Evolutionary conservation across 2,329 filamentous ascomycete species (phyloP).

Genomic region (Colletotrichum phormii): DNA sequence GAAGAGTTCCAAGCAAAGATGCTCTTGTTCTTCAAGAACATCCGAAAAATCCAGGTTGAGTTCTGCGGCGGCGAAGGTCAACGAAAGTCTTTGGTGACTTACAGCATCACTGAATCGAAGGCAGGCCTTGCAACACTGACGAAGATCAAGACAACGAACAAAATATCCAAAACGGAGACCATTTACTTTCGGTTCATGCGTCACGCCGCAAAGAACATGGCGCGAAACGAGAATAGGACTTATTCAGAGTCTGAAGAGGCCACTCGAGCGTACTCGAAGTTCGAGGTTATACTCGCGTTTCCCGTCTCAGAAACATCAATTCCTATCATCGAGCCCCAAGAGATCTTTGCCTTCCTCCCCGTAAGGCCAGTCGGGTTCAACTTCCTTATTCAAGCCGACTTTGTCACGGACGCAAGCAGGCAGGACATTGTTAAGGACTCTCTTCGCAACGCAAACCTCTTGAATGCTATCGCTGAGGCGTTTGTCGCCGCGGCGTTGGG

Average conservation of each 20-base stretch:
- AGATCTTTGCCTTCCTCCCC: constrained; percentile 60
- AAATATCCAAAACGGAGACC: too few species aligned
- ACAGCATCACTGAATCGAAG: too few species aligned
- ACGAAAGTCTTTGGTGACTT: too few species aligned
- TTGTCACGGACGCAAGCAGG: constrained; percentile 58
- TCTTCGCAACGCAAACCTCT: constrained; percentile 53
- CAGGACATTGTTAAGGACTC: constrained; percentile 55
- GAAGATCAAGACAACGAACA: too few species aligned
- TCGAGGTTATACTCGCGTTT: constrained; percentile 59
- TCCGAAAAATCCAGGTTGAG: too few species aligned
- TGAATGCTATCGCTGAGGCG: constrained; percentile 48
- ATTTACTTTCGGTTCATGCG: too few species aligned
- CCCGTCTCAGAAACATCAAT: constrained; percentile 47
- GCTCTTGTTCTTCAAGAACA: too few species aligned
- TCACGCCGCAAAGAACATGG: too few species aligned
- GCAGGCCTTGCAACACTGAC: too few species aligned
- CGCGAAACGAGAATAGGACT: constrained; percentile 38
- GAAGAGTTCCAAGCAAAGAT: too few species aligned
- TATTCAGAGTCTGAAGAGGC: constrained; percentile 44
- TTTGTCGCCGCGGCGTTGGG: constrained; percentile 53
- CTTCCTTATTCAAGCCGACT: constrained; percentile 63
- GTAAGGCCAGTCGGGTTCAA: constrained; percentile 55
- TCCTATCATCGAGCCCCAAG: constrained; percentile 53
- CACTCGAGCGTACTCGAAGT: constrained; percentile 38
- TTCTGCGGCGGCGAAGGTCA: too few species aligned